Evolutionary conservation across 768 basidiomycete species (phyloP).

Genomic region (Coprinopsis cinerea): DNA sequence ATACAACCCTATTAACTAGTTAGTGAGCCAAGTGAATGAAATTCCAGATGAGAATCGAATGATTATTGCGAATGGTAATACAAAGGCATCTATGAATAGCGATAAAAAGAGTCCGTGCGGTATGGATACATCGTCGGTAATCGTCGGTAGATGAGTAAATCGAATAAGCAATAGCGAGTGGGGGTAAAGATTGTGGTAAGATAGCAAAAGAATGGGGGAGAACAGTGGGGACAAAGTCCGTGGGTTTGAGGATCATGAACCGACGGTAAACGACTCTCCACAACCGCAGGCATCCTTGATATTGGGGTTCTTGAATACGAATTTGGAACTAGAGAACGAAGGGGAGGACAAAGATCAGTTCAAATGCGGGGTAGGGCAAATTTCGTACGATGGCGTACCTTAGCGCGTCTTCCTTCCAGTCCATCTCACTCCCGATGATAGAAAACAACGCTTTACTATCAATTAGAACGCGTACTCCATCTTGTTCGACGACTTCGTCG

Average conservation of each 20-base stretch:
- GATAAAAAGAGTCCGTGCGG: constrained; percentile 17
- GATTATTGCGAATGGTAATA: constrained; percentile 16
- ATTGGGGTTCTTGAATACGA: constrained; percentile 86
- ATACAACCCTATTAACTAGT: no score
- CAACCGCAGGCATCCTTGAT: constrained; percentile 94
- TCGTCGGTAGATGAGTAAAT: no score
- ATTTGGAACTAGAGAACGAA: constrained; percentile 55
- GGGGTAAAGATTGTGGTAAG: neutral
- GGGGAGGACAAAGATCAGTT: constrained; percentile 4
- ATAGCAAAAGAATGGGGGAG: neutral
- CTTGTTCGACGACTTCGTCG: constrained; percentile 95
- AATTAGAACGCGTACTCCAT: constrained; percentile 88
- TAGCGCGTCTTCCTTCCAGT: constrained; percentile 90
- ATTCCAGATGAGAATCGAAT: neutral
- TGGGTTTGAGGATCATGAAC: no score
- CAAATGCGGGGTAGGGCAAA: neutral
- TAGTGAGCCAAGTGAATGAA: neutral
- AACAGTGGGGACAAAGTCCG: neutral
- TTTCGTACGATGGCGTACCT: no score
- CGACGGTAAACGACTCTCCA: constrained; percentile 84
- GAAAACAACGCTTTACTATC: constrained; percentile 96
- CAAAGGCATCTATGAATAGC: constrained; percentile 13
- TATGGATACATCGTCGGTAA: constrained; percentile 19
- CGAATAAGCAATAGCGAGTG: neutral
- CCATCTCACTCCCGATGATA: constrained; percentile 99